phyloP scores from a whole-genome alignment of 306 rosid species.

The Macrotyloma uniflorum region DNA sequence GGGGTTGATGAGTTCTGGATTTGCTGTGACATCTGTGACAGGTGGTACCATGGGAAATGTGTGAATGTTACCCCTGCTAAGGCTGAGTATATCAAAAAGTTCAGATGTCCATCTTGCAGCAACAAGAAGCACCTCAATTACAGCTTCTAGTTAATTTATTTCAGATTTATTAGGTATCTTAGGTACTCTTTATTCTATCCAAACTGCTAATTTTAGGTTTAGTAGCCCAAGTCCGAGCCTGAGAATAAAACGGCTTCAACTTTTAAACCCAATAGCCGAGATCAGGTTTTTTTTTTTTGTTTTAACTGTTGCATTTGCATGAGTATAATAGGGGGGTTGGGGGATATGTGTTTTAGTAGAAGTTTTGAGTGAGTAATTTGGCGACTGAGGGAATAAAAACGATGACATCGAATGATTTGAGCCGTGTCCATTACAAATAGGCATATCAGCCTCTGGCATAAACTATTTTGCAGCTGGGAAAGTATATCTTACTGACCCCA shows the following conservation, averaged over 20 bases:
- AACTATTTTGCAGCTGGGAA: constrained; percentile 60
- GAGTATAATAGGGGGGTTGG: too few species aligned
- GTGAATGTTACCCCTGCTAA: constrained; percentile 89
- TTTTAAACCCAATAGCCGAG: too few species aligned
- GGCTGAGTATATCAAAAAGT: constrained; percentile 83
- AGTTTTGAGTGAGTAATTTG: too few species aligned
- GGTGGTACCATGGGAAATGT: constrained; percentile 91
- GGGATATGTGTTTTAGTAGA: too few species aligned
- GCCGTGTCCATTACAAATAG: constrained; percentile 40
- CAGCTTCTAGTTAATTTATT: too few species aligned
- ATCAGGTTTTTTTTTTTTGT: too few species aligned
- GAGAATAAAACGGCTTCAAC: too few species aligned
- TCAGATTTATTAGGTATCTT: too few species aligned
- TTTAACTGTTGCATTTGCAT: too few species aligned
- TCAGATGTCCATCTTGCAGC: constrained; percentile 90
- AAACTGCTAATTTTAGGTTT: too few species aligned
- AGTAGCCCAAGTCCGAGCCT: too few species aligned
- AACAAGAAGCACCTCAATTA: constrained; percentile 51
- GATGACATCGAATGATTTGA: constrained; percentile 54
- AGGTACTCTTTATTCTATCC: too few species aligned
- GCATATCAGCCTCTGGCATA: constrained; percentile 58
- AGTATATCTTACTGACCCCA: constrained; percentile 51
- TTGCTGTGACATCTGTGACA: constrained; percentile 83
- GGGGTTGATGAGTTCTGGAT: constrained; percentile 71
- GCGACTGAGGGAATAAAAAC: constrained; percentile 41